These are phyloP conservation scores for Capillidium heterosporum DNA, from an alignment of 371 early-diverging fungal genomes.

Conservation along the genomic window DNA sequence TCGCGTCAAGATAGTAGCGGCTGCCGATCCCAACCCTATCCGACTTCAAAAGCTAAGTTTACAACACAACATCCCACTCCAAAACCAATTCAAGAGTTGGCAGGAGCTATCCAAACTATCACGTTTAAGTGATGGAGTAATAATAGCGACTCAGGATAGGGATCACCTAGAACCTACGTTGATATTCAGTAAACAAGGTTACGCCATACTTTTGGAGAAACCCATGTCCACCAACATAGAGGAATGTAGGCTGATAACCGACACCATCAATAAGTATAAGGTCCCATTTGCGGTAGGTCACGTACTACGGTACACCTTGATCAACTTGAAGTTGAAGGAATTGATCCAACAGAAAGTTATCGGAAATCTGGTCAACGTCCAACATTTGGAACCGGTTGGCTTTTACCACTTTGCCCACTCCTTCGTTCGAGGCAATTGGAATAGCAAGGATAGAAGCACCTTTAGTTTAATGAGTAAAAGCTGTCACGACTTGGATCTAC, in stretches of 20 bases:
- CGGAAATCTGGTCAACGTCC: conserved; percentile 28
- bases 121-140: conserved; percentile 9
- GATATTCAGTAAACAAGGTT: conserved; percentile 19
- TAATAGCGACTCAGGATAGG: conserved; percentile 12
- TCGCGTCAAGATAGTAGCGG: conserved; percentile 12
- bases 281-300: conserved; percentile 20
- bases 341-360: conserved; percentile 20
- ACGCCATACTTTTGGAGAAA: conserved; percentile 33
- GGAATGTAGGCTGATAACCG: conserved; percentile 21
- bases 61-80: conserved; percentile 6
- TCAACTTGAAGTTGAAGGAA: conserved; percentile 22
- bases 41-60: conserved; percentile 8
- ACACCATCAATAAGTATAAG: conserved; percentile 14
- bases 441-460: conserved; percentile 17
- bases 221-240: conserved; percentile 24
- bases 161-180: conserved; percentile 11
- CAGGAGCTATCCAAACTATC: conserved; percentile 7
- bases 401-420: conserved; percentile 29
- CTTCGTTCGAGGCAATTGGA: conserved; percentile 38
- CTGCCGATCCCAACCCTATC: conserved; percentile 12
- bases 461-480: conserved; percentile 31
- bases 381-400: conserved; percentile 33
- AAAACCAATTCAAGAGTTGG: conserved; percentile 11
- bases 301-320: conserved; percentile 27
- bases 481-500: conserved; percentile 15